Evolutionary conservation across 495 filamentous ascomycete species (phyloP).

Genomic region (Penicillium egyptiacum): DNA sequence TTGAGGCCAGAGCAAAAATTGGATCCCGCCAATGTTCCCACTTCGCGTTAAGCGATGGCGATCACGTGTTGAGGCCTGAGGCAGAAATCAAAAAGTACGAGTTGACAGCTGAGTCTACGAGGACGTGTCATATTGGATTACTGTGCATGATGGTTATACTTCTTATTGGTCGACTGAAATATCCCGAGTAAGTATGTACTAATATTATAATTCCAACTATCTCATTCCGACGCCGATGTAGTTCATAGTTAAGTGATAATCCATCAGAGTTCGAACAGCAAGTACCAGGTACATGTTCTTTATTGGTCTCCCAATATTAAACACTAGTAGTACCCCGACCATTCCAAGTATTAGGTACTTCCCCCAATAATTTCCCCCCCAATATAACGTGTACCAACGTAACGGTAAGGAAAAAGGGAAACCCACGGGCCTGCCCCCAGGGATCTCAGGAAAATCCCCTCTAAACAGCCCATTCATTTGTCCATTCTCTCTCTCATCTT

Average conservation of each 20-base stretch:
- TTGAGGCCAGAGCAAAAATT: constrained; percentile 38
- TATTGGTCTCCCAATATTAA: not conserved
- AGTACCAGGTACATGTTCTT: not conserved
- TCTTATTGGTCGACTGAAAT: not conserved
- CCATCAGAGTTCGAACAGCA: not conserved
- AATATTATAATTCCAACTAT: constrained; percentile 4
- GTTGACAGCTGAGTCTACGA: not conserved
- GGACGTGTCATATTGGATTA: not conserved
- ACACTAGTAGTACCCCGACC: constrained; percentile 2
- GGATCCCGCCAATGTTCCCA: constrained; percentile 33
- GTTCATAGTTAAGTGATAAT: not conserved
- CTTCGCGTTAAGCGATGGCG: constrained; percentile 47
- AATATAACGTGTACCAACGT: not conserved
- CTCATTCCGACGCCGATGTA: constrained; percentile 7
- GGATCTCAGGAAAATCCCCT: constrained; percentile 29
- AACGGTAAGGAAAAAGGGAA: constrained; percentile 13
- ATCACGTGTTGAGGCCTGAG: constrained; percentile 29
- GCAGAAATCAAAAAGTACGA: not conserved
- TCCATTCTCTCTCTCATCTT: constrained; percentile 7
- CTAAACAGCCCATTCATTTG: constrained; percentile 20
- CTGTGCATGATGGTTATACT: not conserved
- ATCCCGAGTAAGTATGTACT: not conserved
- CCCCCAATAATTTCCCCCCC: not conserved
- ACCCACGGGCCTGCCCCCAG: constrained; percentile 15
- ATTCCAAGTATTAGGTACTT: constrained; percentile 14